Conservation (phyloP, 1,139 yeast genomes). For the Candida dubliniensis region DNA sequence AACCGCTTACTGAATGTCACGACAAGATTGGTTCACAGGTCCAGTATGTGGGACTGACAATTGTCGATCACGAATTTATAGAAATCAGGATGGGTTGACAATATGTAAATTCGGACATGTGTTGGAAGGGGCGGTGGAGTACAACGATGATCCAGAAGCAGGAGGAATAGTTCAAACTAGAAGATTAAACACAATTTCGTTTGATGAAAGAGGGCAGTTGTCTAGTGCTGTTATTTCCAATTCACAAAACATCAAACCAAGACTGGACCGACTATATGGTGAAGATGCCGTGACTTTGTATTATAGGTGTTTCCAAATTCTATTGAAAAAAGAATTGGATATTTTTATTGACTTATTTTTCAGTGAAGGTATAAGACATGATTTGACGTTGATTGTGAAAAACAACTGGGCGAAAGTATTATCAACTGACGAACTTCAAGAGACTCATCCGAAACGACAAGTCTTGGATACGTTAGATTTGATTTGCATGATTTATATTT, state of each 20-base stretch:
- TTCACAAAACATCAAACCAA: slow-evolving; percentile 4
- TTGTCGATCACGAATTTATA: slow-evolving; percentile 78
- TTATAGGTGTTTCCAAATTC: slow-evolving; percentile 53
- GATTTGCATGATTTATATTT: slow-evolving; percentile 39
- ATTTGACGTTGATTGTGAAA: slow-evolving; percentile 45
- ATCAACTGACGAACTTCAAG: slow-evolving; percentile 9
- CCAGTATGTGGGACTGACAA: slow-evolving; percentile 87
- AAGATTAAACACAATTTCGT: slow-evolving; percentile 45
- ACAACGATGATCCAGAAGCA: slow-evolving; percentile 77
- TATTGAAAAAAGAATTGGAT: slow-evolving; percentile 51
- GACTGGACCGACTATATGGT: slow-evolving; percentile 46
- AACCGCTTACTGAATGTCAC: slow-evolving; percentile 11
- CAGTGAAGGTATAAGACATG: slow-evolving; percentile 24
- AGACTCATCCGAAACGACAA: background rate
- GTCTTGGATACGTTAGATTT: slow-evolving; percentile 25
- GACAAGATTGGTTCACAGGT: slow-evolving; percentile 60
- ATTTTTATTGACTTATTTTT: slow-evolving; percentile 14
- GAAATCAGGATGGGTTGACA: slow-evolving; percentile 68
- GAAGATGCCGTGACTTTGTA: slow-evolving; percentile 47
- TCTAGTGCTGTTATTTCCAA: slow-evolving; percentile 12
- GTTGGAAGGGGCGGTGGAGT: slow-evolving; percentile 74
- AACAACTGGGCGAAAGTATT: slow-evolving; percentile 45
- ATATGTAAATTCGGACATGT: slow-evolving; percentile 93
- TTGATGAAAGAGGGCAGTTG: slow-evolving; percentile 21
- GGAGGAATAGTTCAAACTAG: slow-evolving; percentile 49